phyloP scores from a whole-genome alignment of 345 rosid genomes.

The Hirschfeldia incana region DNA sequence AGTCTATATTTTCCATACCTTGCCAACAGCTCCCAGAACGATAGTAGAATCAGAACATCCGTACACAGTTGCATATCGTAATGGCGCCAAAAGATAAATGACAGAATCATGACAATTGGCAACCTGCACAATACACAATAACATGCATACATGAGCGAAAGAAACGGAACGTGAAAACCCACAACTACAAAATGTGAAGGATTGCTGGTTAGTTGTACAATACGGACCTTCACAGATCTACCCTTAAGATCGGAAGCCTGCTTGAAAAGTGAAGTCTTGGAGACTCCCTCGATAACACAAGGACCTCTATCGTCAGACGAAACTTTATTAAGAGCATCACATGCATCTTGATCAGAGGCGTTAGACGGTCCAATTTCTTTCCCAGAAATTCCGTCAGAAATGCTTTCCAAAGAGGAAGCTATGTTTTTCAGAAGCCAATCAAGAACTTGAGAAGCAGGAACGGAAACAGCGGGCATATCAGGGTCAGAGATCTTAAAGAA shows the following conservation, averaged over 20 bases:
- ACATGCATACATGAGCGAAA: neutral
- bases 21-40: slow-evolving; percentile 96
- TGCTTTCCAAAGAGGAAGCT: slow-evolving; percentile 66
- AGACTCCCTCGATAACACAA: slow-evolving; percentile 84
- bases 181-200: slow-evolving; percentile 16
- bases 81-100: slow-evolving; percentile 86
- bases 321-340: slow-evolving; percentile 58
- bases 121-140: slow-evolving; percentile 57
- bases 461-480: slow-evolving; percentile 87
- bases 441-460: slow-evolving; percentile 75
- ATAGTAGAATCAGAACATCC: slow-evolving; percentile 97
- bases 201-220: slow-evolving; percentile 10
- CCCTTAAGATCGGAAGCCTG: slow-evolving; percentile 90
- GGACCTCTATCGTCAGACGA: slow-evolving; percentile 62
- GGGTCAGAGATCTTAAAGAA: slow-evolving; percentile 96
- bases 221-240: slow-evolving; percentile 85
- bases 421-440: slow-evolving; percentile 86
- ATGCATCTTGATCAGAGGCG: slow-evolving; percentile 71
- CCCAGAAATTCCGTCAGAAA: slow-evolving; percentile 70
- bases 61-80: slow-evolving; percentile 87
- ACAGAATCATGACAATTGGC: slow-evolving; percentile 93
- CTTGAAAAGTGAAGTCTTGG: slow-evolving; percentile 81
- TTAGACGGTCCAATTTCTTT: slow-evolving; percentile 81
- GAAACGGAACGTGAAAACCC: neutral
- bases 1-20: slow-evolving; percentile 49